Evolutionary conservation across 225 moss, liverwort and hornwort genomes (phyloP), one percentile per base, ranked within the genome.

Genomic region (Pseudisothecium myosuroides): DNA sequence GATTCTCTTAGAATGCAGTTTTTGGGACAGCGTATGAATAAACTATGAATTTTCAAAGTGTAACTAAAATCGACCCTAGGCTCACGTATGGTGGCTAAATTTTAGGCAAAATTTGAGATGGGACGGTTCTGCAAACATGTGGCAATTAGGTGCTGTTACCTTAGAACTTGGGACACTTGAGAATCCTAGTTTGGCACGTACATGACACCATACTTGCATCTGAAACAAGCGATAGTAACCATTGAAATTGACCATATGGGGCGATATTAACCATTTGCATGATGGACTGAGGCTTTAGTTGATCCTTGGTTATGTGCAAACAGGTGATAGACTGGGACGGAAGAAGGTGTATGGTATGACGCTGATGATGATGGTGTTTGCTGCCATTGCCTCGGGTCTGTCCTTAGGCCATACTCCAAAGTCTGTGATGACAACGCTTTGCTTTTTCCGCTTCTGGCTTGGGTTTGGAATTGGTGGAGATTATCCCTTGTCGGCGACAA

Each of bases 371-470:
- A 95, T 95, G 95, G 88, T 95, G 68, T n/a, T 91, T 7, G 85
- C 92, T 8, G 92, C 95, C 75, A 5, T 95, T 21, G 92, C 91
- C 49, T 92, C 91, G 17, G 95, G 91, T 36, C 94, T 95, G 49
- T 92, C 95, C 63, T 91, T 95, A 2, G 91, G 94, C 76, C 86
- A 90, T 24, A 92, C 91, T 50, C 71, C 95, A 1, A 36, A 49
- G 17, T 87, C 94, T 5, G 93, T 95, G 36, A 86, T 95, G 80
- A 82, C 92, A 24, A 89, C 91, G 7, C 90, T 95, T 31, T 95
- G 95, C 87, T 95, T 94, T n/a, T 92, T 95, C 60, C 93, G 95
- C 15, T 95, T 95, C 56, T 95, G 92, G 92, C 92, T 95, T 2
- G 94, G 95, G 1, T 91, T 94, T 5, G 95, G 95, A 49, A 92